Evolutionary conservation across 108 stramenopile genomes (phyloP), one percentile per base, ranked within the genome.

Genomic region (Chaetoceros muelleri): DNA sequence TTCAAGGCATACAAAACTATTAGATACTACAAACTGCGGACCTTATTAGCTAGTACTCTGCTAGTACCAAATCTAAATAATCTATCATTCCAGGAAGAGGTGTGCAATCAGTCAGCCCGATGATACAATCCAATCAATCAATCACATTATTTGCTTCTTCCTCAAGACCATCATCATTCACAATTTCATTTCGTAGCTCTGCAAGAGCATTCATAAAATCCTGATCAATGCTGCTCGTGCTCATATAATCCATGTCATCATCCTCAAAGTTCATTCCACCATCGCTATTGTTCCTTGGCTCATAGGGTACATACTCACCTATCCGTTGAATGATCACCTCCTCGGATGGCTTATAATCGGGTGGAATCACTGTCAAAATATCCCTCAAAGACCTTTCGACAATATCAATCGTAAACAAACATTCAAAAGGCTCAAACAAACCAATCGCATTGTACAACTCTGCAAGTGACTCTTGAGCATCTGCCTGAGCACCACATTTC

Each of bases 351-450:
- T 45, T 31, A 1, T 67, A 20, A 3, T 65, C 67, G 44, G 57
- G 53, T 22, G 70, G 72, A 23, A 71, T 55, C 20, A 72, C 79
- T 20, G 71, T 71, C 44, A 90, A 55, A 21, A 90, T 80, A 61
- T 90, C 89, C 30, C 84, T 62, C 30, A 90, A 64, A 24, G 80
- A 82, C 47, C 89, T 75, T 64, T 90, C 89, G 8, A 84, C 70
- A 23, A 90, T 73, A 52, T 90, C 89, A 61, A 72, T 59, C 19
- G 64, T 57, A 56, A 87, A 92, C 0, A 72, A 51, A 49, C 82
- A 81, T 66, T 92, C 90, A 56, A 73, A 82, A 24, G 90, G 90
- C 63, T 92, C 90, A n/a, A 87, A 54, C 60, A 92, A 67, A 2
- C 90, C 90, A 31, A 86, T 56, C 47, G 61, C 58, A 54, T 70